Conservation (phyloP, 495 filamentous ascomycete genomes). For the Annulohypoxylon bovei region DNA sequence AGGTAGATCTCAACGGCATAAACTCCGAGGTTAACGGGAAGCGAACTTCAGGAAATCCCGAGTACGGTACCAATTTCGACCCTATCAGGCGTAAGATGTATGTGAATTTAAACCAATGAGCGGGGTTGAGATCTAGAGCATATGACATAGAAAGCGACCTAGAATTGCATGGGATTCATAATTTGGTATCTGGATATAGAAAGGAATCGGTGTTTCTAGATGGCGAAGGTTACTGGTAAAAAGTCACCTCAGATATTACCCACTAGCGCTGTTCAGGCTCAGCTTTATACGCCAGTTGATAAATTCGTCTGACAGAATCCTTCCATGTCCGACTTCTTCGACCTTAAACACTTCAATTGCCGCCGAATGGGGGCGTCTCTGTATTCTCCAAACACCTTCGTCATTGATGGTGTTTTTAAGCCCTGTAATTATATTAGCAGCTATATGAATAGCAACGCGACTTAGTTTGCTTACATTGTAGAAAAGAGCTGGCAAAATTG, state of each 20-base stretch:
- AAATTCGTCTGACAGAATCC: conserved; percentile 81
- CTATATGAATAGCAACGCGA: background rate
- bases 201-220: conserved; percentile 22
- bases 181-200: conserved; percentile 39
- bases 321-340: conserved; percentile 77
- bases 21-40: conserved; percentile 43
- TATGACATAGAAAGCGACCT: conserved; percentile 10
- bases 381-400: conserved; percentile 85
- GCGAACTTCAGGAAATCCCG: conserved; percentile 30
- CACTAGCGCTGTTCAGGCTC: conserved; percentile 32
- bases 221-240: background rate
- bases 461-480: conserved; percentile 68
- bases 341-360: conserved; percentile 76
- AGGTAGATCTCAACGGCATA: conserved; percentile 58
- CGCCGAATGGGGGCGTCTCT: conserved; percentile 63
- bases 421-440: conserved; percentile 54
- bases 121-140: background rate
- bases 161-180: conserved; percentile 7
- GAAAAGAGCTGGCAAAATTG: conserved; percentile 80
- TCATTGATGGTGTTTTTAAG: conserved; percentile 70
- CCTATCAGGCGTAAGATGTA: conserved; percentile 58
- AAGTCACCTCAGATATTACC: background rate
- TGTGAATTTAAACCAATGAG: conserved; percentile 35
- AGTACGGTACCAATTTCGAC: conserved; percentile 46
- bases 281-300: conserved; percentile 74